A percentile compares a stretch with the other conserved stretches of the same genome.
These are phyloP conservation scores for Vachellia pachyceras DNA, from an alignment of 306 rosid species.

Conservation along the genomic window DNA sequence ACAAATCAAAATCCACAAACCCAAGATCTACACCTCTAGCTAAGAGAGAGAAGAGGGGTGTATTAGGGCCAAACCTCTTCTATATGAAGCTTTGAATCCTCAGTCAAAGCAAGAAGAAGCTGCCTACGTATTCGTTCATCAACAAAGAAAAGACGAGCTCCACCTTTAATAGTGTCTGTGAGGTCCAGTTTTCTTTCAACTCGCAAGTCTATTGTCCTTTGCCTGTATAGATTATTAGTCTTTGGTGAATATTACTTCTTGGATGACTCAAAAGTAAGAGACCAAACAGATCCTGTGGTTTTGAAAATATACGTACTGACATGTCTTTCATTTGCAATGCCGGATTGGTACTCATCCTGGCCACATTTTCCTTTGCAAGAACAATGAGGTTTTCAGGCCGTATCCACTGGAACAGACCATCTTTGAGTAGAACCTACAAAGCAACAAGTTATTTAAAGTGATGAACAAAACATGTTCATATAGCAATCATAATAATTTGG, in stretches of 20 bases:
- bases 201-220: slow-evolving; percentile 55
- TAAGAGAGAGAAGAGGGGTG: slow-evolving; percentile 25
- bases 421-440: slow-evolving; percentile 90
- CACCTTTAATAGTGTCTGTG: slow-evolving; percentile 93
- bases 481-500: slow-evolving; percentile 18
- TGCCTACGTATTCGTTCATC: slow-evolving; percentile 92
- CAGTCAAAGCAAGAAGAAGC: slow-evolving; percentile 95
- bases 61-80: slow-evolving; percentile 70
- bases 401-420: slow-evolving; percentile 95
- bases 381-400: slow-evolving; percentile 96
- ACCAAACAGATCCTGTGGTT: slow-evolving; percentile 28
- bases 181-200: slow-evolving; percentile 80
- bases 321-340: slow-evolving; percentile 70
- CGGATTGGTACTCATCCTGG: slow-evolving; percentile 95
- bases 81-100: slow-evolving; percentile 95
- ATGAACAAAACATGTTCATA: slow-evolving; percentile 3
- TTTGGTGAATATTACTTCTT: slow-evolving; percentile 36
- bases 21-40: slow-evolving; percentile 20
- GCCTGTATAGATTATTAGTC: slow-evolving; percentile 48
- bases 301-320: slow-evolving; percentile 58
- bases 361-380: slow-evolving; percentile 94
- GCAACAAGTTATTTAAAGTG: slow-evolving; percentile 26
- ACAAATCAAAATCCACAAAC: slow-evolving; percentile 38
- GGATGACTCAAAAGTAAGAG: slow-evolving; percentile 34
- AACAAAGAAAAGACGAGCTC: slow-evolving; percentile 88